Conservation (phyloP, 805 yeast species). For the Candida germanica region DNA sequence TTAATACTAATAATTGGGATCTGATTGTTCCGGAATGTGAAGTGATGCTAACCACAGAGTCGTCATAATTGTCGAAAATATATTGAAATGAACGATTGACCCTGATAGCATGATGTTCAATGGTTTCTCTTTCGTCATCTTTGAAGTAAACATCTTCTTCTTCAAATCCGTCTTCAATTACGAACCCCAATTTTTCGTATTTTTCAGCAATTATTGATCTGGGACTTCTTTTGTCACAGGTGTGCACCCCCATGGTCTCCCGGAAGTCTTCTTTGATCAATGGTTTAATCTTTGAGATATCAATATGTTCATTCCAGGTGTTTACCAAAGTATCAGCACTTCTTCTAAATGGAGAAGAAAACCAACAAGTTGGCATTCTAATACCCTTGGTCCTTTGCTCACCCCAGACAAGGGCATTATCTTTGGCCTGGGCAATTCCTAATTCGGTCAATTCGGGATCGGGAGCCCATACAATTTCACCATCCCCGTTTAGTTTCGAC, state of each 20-base stretch:
- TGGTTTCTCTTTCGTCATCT: conserved; percentile 36
- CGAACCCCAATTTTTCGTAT: conserved; percentile 36
- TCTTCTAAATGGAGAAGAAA: conserved; percentile 50
- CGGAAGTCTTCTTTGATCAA: conserved; percentile 45
- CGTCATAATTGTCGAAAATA: conserved; percentile 25
- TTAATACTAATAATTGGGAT: conserved; percentile 44
- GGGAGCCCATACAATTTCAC: conserved; percentile 47
- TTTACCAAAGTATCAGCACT: conserved; percentile 46
- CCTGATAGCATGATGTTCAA: conserved; percentile 39
- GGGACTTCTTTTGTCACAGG: conserved; percentile 47
- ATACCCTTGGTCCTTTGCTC: conserved; percentile 19
- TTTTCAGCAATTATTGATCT: conserved; percentile 35
- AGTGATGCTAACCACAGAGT: conserved; percentile 40
- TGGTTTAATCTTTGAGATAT: conserved; percentile 26
- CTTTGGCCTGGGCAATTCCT: conserved; percentile 45
- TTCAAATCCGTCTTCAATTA: conserved; percentile 41
- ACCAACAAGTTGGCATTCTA: conserved; percentile 40
- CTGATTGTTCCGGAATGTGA: conserved; percentile 51
- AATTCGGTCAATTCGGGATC: conserved; percentile 49
- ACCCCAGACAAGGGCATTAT: conserved; percentile 40
- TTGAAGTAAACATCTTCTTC: conserved; percentile 46
- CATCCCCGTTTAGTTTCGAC: conserved; percentile 45
- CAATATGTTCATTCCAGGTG: conserved; percentile 42
- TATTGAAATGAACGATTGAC: conserved; percentile 34
- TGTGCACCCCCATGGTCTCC: conserved; percentile 49